Base-by-base conservation (phyloP, 352 stramenopile species). In the Nothophytophthora sp. region DNA sequence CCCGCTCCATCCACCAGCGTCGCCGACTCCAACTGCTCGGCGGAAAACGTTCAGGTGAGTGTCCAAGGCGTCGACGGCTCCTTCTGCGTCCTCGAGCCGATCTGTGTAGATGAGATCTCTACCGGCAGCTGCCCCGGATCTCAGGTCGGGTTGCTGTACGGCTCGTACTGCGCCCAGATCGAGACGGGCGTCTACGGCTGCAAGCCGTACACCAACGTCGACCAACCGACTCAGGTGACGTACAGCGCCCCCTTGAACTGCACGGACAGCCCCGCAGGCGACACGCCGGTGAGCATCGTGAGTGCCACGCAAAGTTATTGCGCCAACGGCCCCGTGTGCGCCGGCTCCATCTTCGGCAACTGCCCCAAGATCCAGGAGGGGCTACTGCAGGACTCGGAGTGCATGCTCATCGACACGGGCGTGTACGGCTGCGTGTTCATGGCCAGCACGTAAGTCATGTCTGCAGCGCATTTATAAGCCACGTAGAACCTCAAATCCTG, bases 371-470 rank as follows among this genome's bases (percentile, higher is more conserved):
- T 60, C 12, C 68, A 78, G 28, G 53, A 65, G 15, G 64, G 55
- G 0, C 48, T 75, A 29, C 16, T 22, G 9, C 51, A 67, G 22
- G 53, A 53, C 37, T 78, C 64, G 0, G 36, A 70, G 23, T 75
- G 68, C 25, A 63, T 63, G 33, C 11, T 56, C 9, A 22, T 78
- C n/a, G 43, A 62, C 15, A 64, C 55, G 23, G 62, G 46, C 12
- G 61, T 73, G n/a, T 76, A 73, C 19, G 64, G 64, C 27, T 79
- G 69, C 44, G 53, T 76, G 3, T 73, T 73, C 44, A 57, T 63
- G 55, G n/a, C n/a, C n/a, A n/a, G n/a, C n/a, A n/a, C n/a, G n/a
- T n/a, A n/a, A n/a, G n/a, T n/a, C n/a, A n/a, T n/a, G n/a, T n/a
- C n/a, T n/a, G n/a, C n/a, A n/a, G n/a, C n/a, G n/a, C n/a, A n/a